Evolutionary conservation across 768 basidiomycete species (phyloP).

Genomic region (Leccinellum albellum): DNA sequence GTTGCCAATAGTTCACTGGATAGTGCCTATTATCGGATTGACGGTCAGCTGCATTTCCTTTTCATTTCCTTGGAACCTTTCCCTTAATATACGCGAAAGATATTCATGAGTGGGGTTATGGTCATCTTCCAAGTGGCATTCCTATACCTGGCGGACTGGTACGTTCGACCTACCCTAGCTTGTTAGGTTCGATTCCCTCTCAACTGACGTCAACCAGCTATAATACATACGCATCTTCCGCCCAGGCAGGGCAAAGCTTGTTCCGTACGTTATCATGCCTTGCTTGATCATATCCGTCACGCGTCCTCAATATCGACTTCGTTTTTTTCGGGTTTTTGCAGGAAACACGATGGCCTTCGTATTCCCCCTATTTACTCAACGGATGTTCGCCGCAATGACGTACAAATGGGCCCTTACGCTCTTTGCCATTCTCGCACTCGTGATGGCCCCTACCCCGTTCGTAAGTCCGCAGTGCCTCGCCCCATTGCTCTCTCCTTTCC

Average conservation of each 20-base stretch:
- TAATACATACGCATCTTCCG: conserved; percentile 49
- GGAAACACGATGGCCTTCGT: conserved; percentile 39
- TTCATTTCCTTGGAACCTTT: neutral
- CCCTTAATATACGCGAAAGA: conserved; percentile 18
- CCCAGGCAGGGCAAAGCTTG: conserved; percentile 50
- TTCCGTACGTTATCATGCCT: conserved; percentile 32
- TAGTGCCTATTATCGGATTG: conserved; percentile 33
- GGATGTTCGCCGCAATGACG: conserved; percentile 46
- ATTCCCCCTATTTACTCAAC: conserved; percentile 50
- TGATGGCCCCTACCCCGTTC: conserved; percentile 45
- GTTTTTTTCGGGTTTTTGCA: conserved; percentile 7
- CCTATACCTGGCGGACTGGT: conserved; percentile 52
- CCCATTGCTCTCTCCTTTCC: neutral
- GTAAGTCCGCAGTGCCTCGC: conserved; percentile 22
- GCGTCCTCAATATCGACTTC: neutral
- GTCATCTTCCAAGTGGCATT: conserved; percentile 44
- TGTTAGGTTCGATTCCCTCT: neutral
- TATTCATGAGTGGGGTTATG: conserved; percentile 39
- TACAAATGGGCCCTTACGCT: conserved; percentile 27
- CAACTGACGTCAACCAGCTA: conserved; percentile 27
- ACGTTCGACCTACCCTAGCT: conserved; percentile 10
- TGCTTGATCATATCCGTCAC: neutral
- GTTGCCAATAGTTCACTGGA: conserved; percentile 55
- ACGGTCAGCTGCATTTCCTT: conserved; percentile 12
- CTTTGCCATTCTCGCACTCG: conserved; percentile 36